Conservation (phyloP, 495 filamentous ascomycete genomes). For the Penicillium flavigenum region DNA sequence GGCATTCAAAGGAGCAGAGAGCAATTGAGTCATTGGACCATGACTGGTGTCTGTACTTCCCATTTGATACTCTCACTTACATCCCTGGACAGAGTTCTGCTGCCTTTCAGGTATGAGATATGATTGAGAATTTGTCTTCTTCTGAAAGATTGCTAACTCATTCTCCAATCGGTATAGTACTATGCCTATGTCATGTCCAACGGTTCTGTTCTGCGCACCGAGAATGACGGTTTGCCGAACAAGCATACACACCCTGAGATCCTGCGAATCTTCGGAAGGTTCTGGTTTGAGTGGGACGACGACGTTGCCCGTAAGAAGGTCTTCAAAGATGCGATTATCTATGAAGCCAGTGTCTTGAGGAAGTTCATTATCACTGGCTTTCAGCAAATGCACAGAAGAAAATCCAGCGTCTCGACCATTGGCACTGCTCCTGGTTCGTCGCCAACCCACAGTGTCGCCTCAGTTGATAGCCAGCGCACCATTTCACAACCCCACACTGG, state of each 20-base stretch:
- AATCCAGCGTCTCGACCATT: neutral
- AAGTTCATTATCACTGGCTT: constrained; percentile 14
- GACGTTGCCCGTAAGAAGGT: neutral
- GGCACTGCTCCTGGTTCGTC: neutral
- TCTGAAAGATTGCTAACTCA: constrained; percentile 1
- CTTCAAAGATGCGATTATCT: constrained; percentile 8
- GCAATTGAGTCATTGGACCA: constrained; percentile 18
- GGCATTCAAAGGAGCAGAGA: constrained; percentile 20
- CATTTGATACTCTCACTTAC: constrained; percentile 25
- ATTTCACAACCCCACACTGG: neutral
- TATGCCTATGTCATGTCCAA: constrained; percentile 10
- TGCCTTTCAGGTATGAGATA: constrained; percentile 10
- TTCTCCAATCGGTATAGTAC: constrained; percentile 3
- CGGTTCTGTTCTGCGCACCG: neutral
- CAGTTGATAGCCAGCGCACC: neutral
- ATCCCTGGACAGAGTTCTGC: neutral
- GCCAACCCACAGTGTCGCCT: neutral
- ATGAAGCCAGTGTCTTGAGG: constrained; percentile 10
- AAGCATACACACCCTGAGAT: neutral
- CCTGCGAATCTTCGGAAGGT: constrained; percentile 2
- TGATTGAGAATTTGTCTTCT: too few species aligned
- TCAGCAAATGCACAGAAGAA: neutral
- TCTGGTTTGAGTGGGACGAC: constrained; percentile 10
- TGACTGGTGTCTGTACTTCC: constrained; percentile 22
- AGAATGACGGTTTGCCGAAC: constrained; percentile 1